Evolutionary conservation across 371 early-diverging fungal genomes (phyloP).

Genomic region (Mortierella sp.): DNA sequence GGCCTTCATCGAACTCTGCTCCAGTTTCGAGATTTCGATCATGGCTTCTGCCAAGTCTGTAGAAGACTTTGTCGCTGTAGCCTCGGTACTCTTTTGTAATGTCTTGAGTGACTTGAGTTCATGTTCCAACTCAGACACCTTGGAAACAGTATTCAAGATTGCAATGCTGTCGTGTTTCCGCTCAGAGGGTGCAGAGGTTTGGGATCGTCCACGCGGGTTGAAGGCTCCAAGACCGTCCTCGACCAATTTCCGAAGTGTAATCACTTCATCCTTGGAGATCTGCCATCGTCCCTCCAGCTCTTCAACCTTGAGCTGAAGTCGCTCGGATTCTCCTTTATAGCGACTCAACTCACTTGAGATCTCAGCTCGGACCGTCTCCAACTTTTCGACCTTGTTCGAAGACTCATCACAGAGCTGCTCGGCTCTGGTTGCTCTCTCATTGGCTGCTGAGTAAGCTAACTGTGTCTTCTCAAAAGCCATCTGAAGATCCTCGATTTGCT

Average conservation of each 20-base stretch:
- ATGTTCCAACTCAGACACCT: slow-evolving; percentile 54
- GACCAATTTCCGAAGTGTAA: slow-evolving; percentile 26
- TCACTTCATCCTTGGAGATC: slow-evolving; percentile 27
- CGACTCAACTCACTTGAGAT: not conserved
- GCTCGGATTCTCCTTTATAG: slow-evolving; percentile 1
- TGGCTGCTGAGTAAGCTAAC: slow-evolving; percentile 23
- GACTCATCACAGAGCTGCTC: slow-evolving; percentile 32
- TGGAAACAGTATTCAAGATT: slow-evolving; percentile 5
- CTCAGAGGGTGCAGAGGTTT: not conserved
- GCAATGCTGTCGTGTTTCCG: slow-evolving; percentile 15
- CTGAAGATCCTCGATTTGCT: slow-evolving; percentile 31
- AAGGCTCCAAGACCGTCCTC: slow-evolving; percentile 38
- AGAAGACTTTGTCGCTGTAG: slow-evolving; percentile 17
- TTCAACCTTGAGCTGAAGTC: slow-evolving; percentile 10
- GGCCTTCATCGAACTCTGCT: slow-evolving; percentile 61
- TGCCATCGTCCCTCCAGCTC: slow-evolving; percentile 20
- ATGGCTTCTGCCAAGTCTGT: slow-evolving; percentile 57
- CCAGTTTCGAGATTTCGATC: slow-evolving; percentile 60
- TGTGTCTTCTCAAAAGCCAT: slow-evolving; percentile 27
- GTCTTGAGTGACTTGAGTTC: slow-evolving; percentile 38
- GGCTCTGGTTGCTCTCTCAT: slow-evolving; percentile 27
- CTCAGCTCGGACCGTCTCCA: slow-evolving; percentile 9
- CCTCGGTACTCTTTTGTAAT: slow-evolving; percentile 19
- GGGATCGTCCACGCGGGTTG: slow-evolving; percentile 8
- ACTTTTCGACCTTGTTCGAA: slow-evolving; percentile 10